These are phyloP conservation scores for Trichoderma atrobrunneum DNA, from an alignment of 2,329 filamentous ascomycete species.

Conservation along the genomic window DNA sequence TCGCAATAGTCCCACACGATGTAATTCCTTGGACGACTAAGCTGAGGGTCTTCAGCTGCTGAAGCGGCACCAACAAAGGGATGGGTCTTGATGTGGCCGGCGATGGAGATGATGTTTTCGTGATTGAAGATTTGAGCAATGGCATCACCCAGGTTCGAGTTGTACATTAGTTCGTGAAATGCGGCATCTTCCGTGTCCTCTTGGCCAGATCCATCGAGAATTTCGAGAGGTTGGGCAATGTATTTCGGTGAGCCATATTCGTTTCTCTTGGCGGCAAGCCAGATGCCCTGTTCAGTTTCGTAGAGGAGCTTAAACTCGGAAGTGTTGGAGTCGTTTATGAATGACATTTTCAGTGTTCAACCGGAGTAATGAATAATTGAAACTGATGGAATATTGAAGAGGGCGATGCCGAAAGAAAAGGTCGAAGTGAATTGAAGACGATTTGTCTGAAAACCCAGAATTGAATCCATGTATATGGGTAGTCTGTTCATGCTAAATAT, in stretches of 20 bases:
- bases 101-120: constrained; percentile 47
- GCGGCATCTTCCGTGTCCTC: not conserved
- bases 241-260: constrained; percentile 34
- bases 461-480: not conserved
- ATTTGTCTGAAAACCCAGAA: not conserved
- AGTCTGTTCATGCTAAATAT: not conserved
- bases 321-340: not conserved
- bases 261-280: constrained; percentile 31
- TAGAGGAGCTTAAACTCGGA: constrained; percentile 32
- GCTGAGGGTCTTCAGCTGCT: constrained; percentile 9
- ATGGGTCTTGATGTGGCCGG: constrained; percentile 35
- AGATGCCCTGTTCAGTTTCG: constrained; percentile 28
- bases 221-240: constrained; percentile 31
- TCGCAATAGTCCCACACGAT: constrained; percentile 54
- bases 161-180: too few species aligned
- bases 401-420: not conserved
- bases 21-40: constrained; percentile 30
- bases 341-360: not conserved
- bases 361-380: not conserved
- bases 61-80: constrained; percentile 19
- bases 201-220: not conserved
- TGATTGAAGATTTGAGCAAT: constrained; percentile 45
- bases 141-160: constrained; percentile 26
- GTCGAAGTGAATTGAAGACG: not conserved
- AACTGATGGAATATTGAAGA: not conserved